Evolutionary conservation across 2,329 filamentous ascomycete species (phyloP).

Genomic region (Aureobasidium leucospermi): DNA sequence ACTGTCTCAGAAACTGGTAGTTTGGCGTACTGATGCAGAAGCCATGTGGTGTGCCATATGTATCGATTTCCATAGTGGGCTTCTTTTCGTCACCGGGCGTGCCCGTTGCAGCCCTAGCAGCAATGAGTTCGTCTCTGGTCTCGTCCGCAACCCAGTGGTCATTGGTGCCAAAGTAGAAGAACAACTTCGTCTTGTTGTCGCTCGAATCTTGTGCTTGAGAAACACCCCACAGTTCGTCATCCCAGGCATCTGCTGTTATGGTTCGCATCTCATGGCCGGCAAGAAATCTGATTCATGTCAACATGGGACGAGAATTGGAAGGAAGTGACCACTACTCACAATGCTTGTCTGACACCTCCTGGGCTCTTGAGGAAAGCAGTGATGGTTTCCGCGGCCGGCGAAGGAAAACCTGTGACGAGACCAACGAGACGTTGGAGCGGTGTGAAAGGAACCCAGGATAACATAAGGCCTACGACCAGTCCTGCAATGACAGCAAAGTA

Average conservation of each 20-base stretch:
- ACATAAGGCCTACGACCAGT: constrained; percentile 35
- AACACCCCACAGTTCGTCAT: constrained; percentile 52
- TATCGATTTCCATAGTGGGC: constrained; percentile 49
- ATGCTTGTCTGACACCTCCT: constrained; percentile 46
- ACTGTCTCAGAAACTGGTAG: no score
- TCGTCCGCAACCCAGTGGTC: constrained; percentile 57
- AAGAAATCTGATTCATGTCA: constrained; percentile 33
- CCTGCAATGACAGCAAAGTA: constrained; percentile 10
- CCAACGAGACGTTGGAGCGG: constrained; percentile 37
- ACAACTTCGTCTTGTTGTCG: constrained; percentile 35
- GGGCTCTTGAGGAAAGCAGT: constrained; percentile 43
- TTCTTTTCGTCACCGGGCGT: constrained; percentile 31
- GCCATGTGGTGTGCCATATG: constrained; percentile 49
- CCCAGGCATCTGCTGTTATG: constrained; percentile 52
- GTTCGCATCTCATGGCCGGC: constrained; percentile 50
- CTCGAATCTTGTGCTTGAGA: constrained; percentile 9
- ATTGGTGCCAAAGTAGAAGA: constrained; percentile 52
- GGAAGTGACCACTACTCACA: constrained; percentile 27
- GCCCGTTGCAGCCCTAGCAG: constrained; percentile 29
- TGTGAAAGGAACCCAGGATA: constrained; percentile 33
- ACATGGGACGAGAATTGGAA: background rate
- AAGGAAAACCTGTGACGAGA: constrained; percentile 35
- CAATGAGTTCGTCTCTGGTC: constrained; percentile 50
- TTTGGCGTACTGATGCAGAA: constrained; percentile 49
- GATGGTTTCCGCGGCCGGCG: constrained; percentile 41